A percentile compares a stretch with the other conserved stretches of the same genome.
These are phyloP conservation scores for Penstemon barbatus DNA, from an alignment of 257 asterid species.

Conservation along the genomic window DNA sequence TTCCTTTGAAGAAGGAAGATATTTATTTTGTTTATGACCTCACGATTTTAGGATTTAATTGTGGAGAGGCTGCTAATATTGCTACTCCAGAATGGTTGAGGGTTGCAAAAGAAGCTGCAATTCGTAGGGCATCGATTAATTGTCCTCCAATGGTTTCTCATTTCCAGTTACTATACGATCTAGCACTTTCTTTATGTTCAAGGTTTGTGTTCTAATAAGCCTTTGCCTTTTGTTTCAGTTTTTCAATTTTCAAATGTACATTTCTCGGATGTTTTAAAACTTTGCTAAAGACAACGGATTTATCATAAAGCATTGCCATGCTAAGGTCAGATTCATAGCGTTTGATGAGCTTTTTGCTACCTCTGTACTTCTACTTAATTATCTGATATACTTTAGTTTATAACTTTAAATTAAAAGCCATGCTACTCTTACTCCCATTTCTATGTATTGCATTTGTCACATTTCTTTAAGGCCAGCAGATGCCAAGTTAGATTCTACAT, in stretches of 20 bases:
- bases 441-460: neutral
- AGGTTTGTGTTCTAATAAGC: slow-evolving; percentile 62
- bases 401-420: slow-evolving; percentile 7
- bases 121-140: slow-evolving; percentile 96
- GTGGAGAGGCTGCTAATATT: slow-evolving; percentile 97
- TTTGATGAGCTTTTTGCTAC: slow-evolving; percentile 4
- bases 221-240: slow-evolving; percentile 17
- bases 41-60: slow-evolving; percentile 72
- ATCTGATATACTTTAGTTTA: slow-evolving; percentile 2
- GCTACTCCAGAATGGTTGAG: slow-evolving; percentile 99
- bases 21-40: slow-evolving; percentile 23
- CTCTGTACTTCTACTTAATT: slow-evolving; percentile 8
- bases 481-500: no score
- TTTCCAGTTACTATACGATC: slow-evolving; percentile 90
- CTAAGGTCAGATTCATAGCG: neutral
- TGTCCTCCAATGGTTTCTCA: slow-evolving; percentile 99
- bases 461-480: no score
- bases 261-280: slow-evolving; percentile 10
- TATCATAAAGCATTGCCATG: slow-evolving; percentile 15
- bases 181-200: slow-evolving; percentile 80
- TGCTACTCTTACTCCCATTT: neutral
- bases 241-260: slow-evolving; percentile 11
- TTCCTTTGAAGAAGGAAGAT: slow-evolving; percentile 2
- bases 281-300: slow-evolving; percentile 11
- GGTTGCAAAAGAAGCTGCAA: slow-evolving; percentile 95